Base-by-base conservation (phyloP, 192 early-diverging fungal species). In the Rhizoclosmatium sp. region DNA sequence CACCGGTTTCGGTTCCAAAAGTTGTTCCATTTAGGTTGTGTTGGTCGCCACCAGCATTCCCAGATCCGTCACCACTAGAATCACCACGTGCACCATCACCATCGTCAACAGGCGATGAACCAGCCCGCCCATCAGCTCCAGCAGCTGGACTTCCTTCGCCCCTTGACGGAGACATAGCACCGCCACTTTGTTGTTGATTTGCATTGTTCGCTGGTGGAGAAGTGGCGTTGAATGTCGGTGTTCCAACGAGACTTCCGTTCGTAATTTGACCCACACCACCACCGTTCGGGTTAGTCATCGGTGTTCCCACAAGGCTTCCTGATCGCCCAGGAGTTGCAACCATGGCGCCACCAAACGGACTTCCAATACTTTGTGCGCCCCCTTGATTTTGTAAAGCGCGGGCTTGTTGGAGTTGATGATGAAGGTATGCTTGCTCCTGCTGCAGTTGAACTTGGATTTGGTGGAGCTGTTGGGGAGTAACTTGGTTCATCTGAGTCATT, bases 381-480 rank as follows among this genome's bases (percentile, higher is more conserved):
- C 65, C 64, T 42, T 76, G 74, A 42, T 76, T 65, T 58, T 76
- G 74, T 4, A 39, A 19, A 31, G 23, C 7, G 39, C 62, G 74
- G 14, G 40, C 61, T 41, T 67, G 62, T 40, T 76, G 74, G 41
- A 76, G 62, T 40, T 76, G 74, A 21, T 23, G 12, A 40, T 76
- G 21, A 12, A 76, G 44, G 40, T 23, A 67, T 21, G 47, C n/a
- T 67, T 76, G 74, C 62, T 76, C 62, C n/a, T 76, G 59, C 31
- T 66, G 70, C 60, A 67, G 5, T 47, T 76, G 74, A 31, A 66
- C 39, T 58, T 76, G 74, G 42, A 76, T 69, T 2, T 69, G 61
- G 19, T 76, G 74, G 46, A 67, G 69, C 39, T 76, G 74, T 40
- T 76, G 74, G n/a, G 74, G 64, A 19, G 14, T 71, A 9, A 71